Evolutionary conservation across 495 filamentous ascomycete species (phyloP).

Genomic region (Daldinia concentrica): DNA sequence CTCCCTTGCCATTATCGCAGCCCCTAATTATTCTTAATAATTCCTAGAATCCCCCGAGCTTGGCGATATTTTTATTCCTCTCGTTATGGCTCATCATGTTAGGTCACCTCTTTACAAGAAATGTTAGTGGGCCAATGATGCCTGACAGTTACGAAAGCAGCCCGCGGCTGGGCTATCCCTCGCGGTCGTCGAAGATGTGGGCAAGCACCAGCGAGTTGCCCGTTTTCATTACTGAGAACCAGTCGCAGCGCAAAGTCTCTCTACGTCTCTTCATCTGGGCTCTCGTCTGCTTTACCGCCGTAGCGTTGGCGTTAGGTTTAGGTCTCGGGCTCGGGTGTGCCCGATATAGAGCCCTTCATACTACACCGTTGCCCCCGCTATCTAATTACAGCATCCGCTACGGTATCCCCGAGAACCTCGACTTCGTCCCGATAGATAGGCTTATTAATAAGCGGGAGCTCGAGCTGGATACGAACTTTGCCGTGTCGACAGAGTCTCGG

Average conservation of each 20-base stretch:
- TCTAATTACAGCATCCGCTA: conserved; percentile 17
- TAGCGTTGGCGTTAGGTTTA: conserved; percentile 28
- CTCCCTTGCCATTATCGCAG: conserved; percentile 26
- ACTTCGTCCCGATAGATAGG: conserved; percentile 21
- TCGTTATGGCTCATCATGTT: conserved; percentile 24
- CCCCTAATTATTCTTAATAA: conserved; percentile 8
- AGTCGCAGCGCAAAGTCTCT: conserved; percentile 22
- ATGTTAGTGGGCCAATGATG: conserved; percentile 23
- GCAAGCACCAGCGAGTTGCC: conserved; percentile 10
- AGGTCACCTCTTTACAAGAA: conserved; percentile 23
- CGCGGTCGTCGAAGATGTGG: conserved; percentile 24
- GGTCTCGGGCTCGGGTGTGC: conserved; percentile 35
- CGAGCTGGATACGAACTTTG: conserved; percentile 41
- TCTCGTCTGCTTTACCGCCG: conserved; percentile 26
- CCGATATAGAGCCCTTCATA: conserved; percentile 8
- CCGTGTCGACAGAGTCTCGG: conserved; percentile 5
- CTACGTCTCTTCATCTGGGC: conserved; percentile 30
- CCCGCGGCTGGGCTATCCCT: neutral
- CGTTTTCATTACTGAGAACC: neutral
- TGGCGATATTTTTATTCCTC: neutral
- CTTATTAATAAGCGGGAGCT: conserved; percentile 44
- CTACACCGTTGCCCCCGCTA: neutral
- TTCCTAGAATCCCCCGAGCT: neutral
- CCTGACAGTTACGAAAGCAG: conserved; percentile 25
- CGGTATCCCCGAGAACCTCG: conserved; percentile 23